Conservation (phyloP, 106 monocot genomes). For the Iris macrosiphon region DNA sequence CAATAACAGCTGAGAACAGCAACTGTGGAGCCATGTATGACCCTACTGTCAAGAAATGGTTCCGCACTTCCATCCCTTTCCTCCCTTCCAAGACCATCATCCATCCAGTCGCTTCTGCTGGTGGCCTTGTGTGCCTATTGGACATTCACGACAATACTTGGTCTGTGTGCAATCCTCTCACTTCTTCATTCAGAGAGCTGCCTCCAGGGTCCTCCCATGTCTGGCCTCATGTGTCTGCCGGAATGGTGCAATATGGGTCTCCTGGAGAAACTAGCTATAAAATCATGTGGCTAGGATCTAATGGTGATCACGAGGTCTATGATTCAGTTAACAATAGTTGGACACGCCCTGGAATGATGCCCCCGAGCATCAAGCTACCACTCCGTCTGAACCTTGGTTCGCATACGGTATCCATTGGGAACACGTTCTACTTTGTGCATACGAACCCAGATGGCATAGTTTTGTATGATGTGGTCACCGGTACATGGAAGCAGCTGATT, state of each 20-base stretch:
- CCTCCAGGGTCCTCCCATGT: slow-evolving; percentile 23
- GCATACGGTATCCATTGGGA: slow-evolving; percentile 31
- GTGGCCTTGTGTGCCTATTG: slow-evolving; percentile 59
- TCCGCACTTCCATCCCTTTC: slow-evolving; percentile 28
- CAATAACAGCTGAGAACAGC: slow-evolving; percentile 24
- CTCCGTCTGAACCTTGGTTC: slow-evolving; percentile 49
- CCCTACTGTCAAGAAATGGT: slow-evolving; percentile 42
- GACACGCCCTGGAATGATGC: slow-evolving; percentile 21
- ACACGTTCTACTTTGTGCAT: slow-evolving; percentile 53
- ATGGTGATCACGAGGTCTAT: slow-evolving; percentile 50
- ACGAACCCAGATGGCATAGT: slow-evolving; percentile 51
- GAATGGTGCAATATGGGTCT: slow-evolving; percentile 41
- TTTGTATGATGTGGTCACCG: slow-evolving; percentile 29
- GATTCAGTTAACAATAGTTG: slow-evolving; percentile 36
- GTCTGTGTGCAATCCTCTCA: slow-evolving; percentile 53
- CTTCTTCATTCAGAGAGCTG: slow-evolving; percentile 29
- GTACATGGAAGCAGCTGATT: slow-evolving; percentile 40
- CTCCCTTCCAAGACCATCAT: slow-evolving; percentile 15
- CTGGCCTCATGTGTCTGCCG: slow-evolving; percentile 36
- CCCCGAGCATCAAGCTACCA: slow-evolving; percentile 40
- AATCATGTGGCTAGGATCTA: slow-evolving; percentile 35
- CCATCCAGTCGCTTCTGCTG: slow-evolving; percentile 50
- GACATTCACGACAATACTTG: slow-evolving; percentile 32
- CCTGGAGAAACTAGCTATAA: slow-evolving; percentile 31
- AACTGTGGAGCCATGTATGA: slow-evolving; percentile 39